A percentile compares a stretch with the other conserved stretches of the same genome.
These are phyloP conservation scores for Lepidium didymum DNA, from an alignment of 345 rosid genomes.

Conservation along the genomic window DNA sequence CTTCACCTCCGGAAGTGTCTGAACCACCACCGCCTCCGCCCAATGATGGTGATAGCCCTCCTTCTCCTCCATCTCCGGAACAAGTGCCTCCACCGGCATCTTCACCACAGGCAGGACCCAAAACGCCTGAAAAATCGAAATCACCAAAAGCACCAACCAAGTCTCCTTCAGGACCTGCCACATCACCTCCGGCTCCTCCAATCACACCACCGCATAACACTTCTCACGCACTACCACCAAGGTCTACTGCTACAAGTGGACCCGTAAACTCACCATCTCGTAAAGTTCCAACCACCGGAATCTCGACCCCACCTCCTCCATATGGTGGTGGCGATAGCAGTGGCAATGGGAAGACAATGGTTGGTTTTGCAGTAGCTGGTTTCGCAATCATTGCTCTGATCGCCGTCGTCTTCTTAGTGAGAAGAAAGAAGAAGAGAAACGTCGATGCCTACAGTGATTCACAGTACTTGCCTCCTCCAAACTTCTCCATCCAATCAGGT, in stretches of 20 bases:
- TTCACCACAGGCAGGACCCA: conserved; percentile 8
- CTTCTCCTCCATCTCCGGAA: conserved; percentile 9
- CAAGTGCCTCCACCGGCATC: neutral
- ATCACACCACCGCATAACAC: neutral
- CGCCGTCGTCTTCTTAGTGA: conserved; percentile 34
- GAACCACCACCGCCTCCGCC: conserved; percentile 24
- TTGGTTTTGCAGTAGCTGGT: conserved; percentile 42
- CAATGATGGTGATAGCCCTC: neutral
- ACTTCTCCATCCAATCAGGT: conserved; percentile 52
- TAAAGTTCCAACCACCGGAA: neutral
- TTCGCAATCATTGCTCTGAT: conserved; percentile 45
- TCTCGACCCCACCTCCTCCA: conserved; percentile 1
- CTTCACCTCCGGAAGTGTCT: conserved; percentile 17
- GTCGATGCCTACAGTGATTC: conserved; percentile 18
- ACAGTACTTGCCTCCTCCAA: conserved; percentile 44
- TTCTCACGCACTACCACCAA: conserved; percentile 21
- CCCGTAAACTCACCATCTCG: conserved; percentile 18
- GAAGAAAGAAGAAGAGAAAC: conserved; percentile 41
- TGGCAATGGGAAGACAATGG: conserved; percentile 14
- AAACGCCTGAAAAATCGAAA: neutral
- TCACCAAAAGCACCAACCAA: conserved; percentile 7
- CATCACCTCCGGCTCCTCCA: conserved; percentile 20
- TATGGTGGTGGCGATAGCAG: neutral
- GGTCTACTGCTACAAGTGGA: conserved; percentile 1
- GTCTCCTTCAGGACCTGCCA: conserved; percentile 15